Evolutionary conservation across 2,329 filamentous ascomycete genomes (phyloP), one percentile per base, ranked within the genome.

Genomic region (Thielaviopsis euricoi): DNA sequence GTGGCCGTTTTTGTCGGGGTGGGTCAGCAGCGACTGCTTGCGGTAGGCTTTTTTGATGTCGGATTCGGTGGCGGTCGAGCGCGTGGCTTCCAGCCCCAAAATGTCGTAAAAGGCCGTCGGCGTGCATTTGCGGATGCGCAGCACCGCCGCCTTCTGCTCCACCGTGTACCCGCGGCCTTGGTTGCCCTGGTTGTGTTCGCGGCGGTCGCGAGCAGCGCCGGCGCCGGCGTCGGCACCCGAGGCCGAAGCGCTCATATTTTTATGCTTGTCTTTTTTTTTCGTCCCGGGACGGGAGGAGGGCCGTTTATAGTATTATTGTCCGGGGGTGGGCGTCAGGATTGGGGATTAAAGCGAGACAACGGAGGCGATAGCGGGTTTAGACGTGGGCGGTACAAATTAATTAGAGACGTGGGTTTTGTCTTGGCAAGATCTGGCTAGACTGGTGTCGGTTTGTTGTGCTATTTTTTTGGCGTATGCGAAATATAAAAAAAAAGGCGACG

Each of bases 41-140:
- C 91, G 82, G 73, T 98, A 98, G 6, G 93, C 91, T 75, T 97
- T 97, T 71, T 97, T 98, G 68, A 98, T 89, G 66, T 97, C 91
- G 62, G 76, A 71, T 64, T 97, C 91, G 53, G 82, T 82, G 66
- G 81, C 85, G 21, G 82, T 80, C 59, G 77, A 73, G 64, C 78
- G 78, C 46, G 84, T 74, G 54, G 74, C 71, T 62, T 85, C 82
- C 53, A 96, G 72, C 22, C 83, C 83, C 33, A 98, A 74, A 64
- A 98, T 97, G 69, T 97, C 93, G 74, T 98, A 98, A 71, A 94
- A 98, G 19, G 88, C 88, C 3, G 89, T 96, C 22, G 86, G 74
- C 46, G 79, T 76, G 73, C 93, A 98, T 74, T 79, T 81, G 63
- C 87, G 83, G 68, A 98, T 93, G 63, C 93, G 82, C 65, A 95